These are phyloP conservation scores for Ceratobasidium sp. DNA, from an alignment of 1,284 basidiomycete species.

Conservation along the genomic window DNA sequence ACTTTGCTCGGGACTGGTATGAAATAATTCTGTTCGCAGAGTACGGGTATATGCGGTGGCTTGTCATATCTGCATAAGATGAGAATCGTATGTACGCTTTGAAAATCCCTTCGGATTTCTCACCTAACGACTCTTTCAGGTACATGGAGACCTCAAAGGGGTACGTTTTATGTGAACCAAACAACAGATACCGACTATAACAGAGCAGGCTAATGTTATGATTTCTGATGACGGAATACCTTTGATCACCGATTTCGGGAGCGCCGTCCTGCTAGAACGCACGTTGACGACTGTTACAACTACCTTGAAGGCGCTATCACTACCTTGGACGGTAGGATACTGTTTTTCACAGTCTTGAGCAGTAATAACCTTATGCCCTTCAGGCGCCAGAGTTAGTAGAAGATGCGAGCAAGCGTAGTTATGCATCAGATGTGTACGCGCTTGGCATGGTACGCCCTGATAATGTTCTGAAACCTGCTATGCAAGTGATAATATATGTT, in stretches of 20 bases:
- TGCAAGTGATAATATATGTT: neutral
- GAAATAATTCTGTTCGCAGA: neutral
- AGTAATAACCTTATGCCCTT: neutral
- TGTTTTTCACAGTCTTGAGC: too few species aligned
- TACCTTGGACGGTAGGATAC: too few species aligned
- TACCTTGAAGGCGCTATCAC: too few species aligned
- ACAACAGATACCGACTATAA: neutral
- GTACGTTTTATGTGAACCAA: neutral
- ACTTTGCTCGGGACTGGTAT: neutral
- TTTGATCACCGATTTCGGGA: conserved; percentile 4
- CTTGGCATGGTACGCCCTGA: conserved; percentile 28
- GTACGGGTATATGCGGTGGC: neutral
- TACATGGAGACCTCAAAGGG: conserved; percentile 23
- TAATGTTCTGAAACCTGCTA: neutral
- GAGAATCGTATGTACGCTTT: conserved; percentile 2
- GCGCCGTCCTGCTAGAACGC: too few species aligned
- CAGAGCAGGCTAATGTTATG: conserved; percentile 4
- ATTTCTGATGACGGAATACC: conserved; percentile 10
- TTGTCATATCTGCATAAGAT: conserved; percentile 1
- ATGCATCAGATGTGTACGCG: conserved; percentile 1
- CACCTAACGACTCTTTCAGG: neutral
- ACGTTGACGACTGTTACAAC: too few species aligned
- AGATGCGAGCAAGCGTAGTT: neutral
- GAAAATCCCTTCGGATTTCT: neutral
- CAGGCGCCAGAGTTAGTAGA: conserved; percentile 10